A percentile compares a stretch with the other conserved stretches of the same genome.
Conservation (phyloP, 2,329 filamentous ascomycete genomes). For the Bipolaris cookei region DNA sequence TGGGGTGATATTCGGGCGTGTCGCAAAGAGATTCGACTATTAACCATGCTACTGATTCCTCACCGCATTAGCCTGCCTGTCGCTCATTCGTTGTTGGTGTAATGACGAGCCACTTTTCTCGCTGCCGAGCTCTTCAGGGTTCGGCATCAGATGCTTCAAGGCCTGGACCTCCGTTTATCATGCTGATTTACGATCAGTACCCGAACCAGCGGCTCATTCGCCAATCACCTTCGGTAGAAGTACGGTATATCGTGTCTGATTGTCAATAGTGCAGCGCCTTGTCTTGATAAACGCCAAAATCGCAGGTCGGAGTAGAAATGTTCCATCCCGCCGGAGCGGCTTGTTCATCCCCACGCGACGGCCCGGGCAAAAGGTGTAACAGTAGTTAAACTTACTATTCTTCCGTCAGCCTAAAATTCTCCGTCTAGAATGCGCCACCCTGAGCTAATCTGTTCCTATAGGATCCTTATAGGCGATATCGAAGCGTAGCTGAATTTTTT, state of each 20-base stretch:
- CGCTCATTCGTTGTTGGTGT: neutral
- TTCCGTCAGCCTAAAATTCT: neutral
- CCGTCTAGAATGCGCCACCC: neutral
- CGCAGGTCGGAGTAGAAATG: neutral
- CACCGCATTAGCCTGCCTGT: neutral
- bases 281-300: neutral
- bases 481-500: too few species aligned
- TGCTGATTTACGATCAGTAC: neutral
- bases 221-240: neutral
- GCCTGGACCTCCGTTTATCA: conserved; percentile 1
- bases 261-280: neutral
- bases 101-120: neutral
- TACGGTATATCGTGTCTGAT: neutral
- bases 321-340: conserved; percentile 4
- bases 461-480: neutral
- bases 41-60: neutral
- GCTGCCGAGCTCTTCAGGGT: neutral
- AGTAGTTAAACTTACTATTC: neutral
- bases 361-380: neutral
- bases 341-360: conserved; percentile 4
- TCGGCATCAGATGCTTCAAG: neutral
- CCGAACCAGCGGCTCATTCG: neutral
- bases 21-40: neutral
- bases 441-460: neutral
- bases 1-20: neutral